Evolutionary conservation across 495 filamentous ascomycete genomes (phyloP).

Genomic region (Neurospora sp.): DNA sequence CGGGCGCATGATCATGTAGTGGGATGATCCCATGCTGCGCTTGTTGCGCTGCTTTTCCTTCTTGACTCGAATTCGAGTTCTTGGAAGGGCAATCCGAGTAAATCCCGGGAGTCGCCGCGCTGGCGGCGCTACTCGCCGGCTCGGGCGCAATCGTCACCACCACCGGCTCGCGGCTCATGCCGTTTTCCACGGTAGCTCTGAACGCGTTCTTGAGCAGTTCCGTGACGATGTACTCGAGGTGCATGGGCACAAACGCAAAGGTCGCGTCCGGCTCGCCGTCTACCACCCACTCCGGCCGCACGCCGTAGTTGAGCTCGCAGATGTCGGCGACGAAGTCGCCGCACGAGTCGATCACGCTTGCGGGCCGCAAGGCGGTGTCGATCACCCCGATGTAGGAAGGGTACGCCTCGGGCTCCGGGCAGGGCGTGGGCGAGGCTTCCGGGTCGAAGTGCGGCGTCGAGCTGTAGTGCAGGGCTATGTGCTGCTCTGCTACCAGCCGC

Average conservation of each 20-base stretch:
- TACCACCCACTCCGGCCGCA: conserved; percentile 70
- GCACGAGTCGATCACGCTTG: conserved; percentile 67
- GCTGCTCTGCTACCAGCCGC: conserved; percentile 88
- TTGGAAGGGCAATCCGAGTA: background rate
- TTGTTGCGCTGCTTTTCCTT: background rate
- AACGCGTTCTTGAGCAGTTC: conserved; percentile 97
- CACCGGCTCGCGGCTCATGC: conserved; percentile 67
- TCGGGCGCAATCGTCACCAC: conserved; percentile 88
- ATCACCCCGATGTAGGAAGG: conserved; percentile 91
- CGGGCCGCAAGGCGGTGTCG: conserved; percentile 80
- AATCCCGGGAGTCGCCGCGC: conserved; percentile 17
- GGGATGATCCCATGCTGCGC: conserved; percentile 31
- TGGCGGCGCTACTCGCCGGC: conserved; percentile 51
- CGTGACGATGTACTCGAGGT: conserved; percentile 93
- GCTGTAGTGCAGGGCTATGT: conserved; percentile 85
- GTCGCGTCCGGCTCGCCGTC: conserved; percentile 71
- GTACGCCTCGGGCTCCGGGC: conserved; percentile 28
- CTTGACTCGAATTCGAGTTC: background rate
- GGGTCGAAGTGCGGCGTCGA: conserved; percentile 57
- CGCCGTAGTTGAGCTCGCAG: conserved; percentile 91
- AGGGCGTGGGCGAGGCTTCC: conserved; percentile 29
- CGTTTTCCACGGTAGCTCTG: conserved; percentile 77
- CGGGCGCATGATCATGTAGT: conserved; percentile 57
- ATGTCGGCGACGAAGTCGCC: conserved; percentile 89
- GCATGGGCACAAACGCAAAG: conserved; percentile 88